Evolutionary conservation across 805 yeast species (phyloP).

Genomic region (Candida lessepsii): DNA sequence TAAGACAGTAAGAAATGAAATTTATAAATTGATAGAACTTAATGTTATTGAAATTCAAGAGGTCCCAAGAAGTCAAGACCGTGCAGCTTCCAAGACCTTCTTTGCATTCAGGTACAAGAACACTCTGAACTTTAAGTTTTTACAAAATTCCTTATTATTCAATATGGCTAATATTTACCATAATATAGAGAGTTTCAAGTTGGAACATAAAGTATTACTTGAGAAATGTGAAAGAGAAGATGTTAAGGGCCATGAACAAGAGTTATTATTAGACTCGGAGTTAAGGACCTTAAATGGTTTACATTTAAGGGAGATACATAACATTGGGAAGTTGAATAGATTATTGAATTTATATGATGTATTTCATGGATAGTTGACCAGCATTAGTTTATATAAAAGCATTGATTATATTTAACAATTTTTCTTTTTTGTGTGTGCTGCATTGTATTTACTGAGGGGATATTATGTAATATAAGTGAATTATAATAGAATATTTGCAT

Average conservation of each 20-base stretch:
- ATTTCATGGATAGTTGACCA: too few relatives aligned
- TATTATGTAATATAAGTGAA: too few relatives aligned
- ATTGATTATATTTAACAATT: too few relatives aligned
- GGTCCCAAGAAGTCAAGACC: slow-evolving; percentile 85
- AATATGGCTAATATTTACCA: slow-evolving; percentile 53
- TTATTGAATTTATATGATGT: slow-evolving; percentile 47
- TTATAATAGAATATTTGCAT: too few relatives aligned
- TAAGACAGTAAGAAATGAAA: slow-evolving; percentile 67
- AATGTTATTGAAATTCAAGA: slow-evolving; percentile 88
- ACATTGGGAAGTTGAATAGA: slow-evolving; percentile 55
- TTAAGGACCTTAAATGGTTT: slow-evolving; percentile 64
- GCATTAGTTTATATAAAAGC: too few relatives aligned
- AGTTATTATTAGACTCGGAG: slow-evolving; percentile 72
- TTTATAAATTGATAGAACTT: slow-evolving; percentile 62
- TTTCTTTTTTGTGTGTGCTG: too few relatives aligned
- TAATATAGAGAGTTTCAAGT: slow-evolving; percentile 51
- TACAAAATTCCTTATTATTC: slow-evolving; percentile 45
- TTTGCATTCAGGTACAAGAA: slow-evolving; percentile 72
- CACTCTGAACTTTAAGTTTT: slow-evolving; percentile 28
- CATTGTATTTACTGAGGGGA: too few relatives aligned
- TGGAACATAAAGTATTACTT: slow-evolving; percentile 62
- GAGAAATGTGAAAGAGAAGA: slow-evolving; percentile 87
- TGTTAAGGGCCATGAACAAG: slow-evolving; percentile 78
- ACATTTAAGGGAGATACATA: slow-evolving; percentile 54
- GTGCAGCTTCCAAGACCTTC: slow-evolving; percentile 87